Evolutionary conservation across 2,329 filamentous ascomycete species (phyloP), one percentile per base, ranked within the genome.

Genomic region (Taxawa tesnikishii): DNA sequence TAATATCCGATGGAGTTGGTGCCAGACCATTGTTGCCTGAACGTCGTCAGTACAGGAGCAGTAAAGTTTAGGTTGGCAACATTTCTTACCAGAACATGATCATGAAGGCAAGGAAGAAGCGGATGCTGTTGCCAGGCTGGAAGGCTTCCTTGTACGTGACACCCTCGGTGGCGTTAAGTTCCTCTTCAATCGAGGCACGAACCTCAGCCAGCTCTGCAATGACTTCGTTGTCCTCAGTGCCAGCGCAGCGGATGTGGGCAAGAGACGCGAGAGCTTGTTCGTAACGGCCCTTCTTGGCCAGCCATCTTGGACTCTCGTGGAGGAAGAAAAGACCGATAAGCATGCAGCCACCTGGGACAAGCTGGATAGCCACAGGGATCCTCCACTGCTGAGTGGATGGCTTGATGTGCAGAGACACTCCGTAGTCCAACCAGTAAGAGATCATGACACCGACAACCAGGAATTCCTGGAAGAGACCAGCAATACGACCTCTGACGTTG

Each of bases 51-150:
- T 18, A 29, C 13, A 9, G 9, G 26, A 10, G 21, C 8, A 24
- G 8, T 24, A 24, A 8, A 26, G 66, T 72, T 5, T 74, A 75
- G 1, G 71, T 50, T 11, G 74, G 75, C 0, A 75, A 80, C 68
- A 80, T 75, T 48, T 80, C 75, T 51, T 81, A 75, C 49, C 73
- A 80, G 29, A 79, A 55, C 75, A 63, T 69, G 25, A 62, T 55
- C 12, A 48, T 75, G 63, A 81, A 68, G 13, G 71, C 74, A 31
- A 80, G 65, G 28, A 78, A 51, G 4, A 68, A 72, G 26, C 76
- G 68, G 43, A 75, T 75, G 33, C 75, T 64, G 40, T 54, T 59
- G 16, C 53, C 55, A 32, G 51, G 48, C 29, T 51, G 40, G 6
- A 58, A 33, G 31, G 51, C 56, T 41, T 62, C 59, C 28, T 53